A percentile compares a stretch with the other conserved stretches of the same genome.
Conservation (phyloP, 2,329 filamentous ascomycete genomes). For the Fusarium sp. region DNA sequence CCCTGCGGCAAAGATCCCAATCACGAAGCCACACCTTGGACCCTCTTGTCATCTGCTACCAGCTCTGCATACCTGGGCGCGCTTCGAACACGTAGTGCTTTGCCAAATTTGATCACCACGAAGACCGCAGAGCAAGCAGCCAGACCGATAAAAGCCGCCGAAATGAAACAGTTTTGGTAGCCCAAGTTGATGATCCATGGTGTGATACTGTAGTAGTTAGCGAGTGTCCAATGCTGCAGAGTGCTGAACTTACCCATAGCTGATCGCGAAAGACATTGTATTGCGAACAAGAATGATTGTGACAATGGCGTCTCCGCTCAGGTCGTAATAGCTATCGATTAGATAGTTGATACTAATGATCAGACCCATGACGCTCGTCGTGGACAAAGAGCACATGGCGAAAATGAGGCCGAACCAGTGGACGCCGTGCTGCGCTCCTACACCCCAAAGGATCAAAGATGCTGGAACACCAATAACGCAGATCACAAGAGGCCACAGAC, state of each 20-base stretch:
- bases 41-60: conserved; percentile 21
- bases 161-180: conserved; percentile 58
- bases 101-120: conserved; percentile 62
- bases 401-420: conserved; percentile 59
- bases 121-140: conserved; percentile 57
- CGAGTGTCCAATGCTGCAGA: fast-evolving
- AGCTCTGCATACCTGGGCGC: conserved; percentile 31
- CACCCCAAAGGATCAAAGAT: conserved; percentile 52
- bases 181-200: conserved; percentile 59
- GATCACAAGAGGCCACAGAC: conserved; percentile 56
- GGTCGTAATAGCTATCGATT: conserved; percentile 58
- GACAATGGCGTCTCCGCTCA: conserved; percentile 56
- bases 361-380: conserved; percentile 52
- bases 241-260: conserved; percentile 45
- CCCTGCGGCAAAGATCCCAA: neutral
- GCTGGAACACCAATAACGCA: conserved; percentile 49
- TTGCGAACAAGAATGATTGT: conserved; percentile 57
- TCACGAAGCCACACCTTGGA: neutral
- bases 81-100: conserved; percentile 42
- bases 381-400: conserved; percentile 54
- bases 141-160: conserved; percentile 56
- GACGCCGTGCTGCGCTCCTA: conserved; percentile 53
- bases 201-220: conserved; percentile 56
- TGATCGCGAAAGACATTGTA: conserved; percentile 54
- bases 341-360: conserved; percentile 56